A percentile compares a stretch with the other conserved stretches of the same genome.
phyloP scores from a whole-genome alignment of 2,329 filamentous ascomycete species.

The Colletotrichum coccodes region DNA sequence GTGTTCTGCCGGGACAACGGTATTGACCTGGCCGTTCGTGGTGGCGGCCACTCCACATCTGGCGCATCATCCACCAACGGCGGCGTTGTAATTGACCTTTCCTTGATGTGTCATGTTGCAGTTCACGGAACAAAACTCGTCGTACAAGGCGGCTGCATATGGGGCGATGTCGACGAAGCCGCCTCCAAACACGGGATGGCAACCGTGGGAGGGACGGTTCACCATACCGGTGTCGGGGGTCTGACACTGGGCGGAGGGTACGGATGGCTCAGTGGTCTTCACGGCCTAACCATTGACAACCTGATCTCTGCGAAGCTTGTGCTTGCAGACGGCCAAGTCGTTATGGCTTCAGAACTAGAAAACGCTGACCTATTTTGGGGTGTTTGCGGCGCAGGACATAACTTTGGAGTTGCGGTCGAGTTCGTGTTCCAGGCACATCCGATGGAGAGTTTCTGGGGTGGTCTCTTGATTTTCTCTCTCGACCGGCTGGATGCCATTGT shows the following conservation, averaged over 20 bases:
- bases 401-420: conserved; percentile 58
- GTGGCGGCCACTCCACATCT: too few relatives aligned
- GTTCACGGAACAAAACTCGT: too few relatives aligned
- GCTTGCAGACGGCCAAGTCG: conserved; percentile 47
- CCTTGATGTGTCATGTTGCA: too few relatives aligned
- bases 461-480: too few relatives aligned
- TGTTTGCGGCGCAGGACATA: conserved; percentile 50
- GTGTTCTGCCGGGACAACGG: too few relatives aligned
- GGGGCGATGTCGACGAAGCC: conserved; percentile 64
- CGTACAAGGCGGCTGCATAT: conserved; percentile 61
- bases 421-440: too few relatives aligned
- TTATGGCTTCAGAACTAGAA: conserved; percentile 52
- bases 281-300: conserved; percentile 61
- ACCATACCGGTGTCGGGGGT: conserved; percentile 70
- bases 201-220: conserved; percentile 70
- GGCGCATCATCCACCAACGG: too few relatives aligned
- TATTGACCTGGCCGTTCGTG: too few relatives aligned
- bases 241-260: conserved; percentile 68
- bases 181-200: conserved; percentile 62
- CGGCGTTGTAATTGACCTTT: too few relatives aligned
- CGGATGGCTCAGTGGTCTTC: conserved; percentile 62
- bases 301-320: conserved; percentile 52
- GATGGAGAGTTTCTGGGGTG: too few relatives aligned
- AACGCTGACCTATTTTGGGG: conserved; percentile 56
- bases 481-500: too few relatives aligned